Conservation (phyloP, 345 rosid species). For the Salix koriyanagi region DNA sequence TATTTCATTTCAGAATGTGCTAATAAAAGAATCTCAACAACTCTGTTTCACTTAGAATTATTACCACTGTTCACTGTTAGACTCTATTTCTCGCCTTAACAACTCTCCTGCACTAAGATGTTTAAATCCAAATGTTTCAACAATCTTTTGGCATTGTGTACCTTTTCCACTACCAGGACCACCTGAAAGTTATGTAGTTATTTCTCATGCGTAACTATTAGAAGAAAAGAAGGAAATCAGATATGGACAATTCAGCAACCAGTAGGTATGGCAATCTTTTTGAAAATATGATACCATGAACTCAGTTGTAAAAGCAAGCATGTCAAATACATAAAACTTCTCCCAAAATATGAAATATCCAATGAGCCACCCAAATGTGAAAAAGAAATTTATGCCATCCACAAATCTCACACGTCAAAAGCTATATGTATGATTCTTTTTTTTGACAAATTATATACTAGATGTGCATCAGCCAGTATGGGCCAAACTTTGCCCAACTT, state of each 20-base stretch:
- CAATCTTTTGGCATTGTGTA: constrained; percentile 28
- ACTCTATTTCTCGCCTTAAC: constrained; percentile 23
- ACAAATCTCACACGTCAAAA: background rate
- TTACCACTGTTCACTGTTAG: constrained; percentile 25
- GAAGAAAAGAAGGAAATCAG: background rate
- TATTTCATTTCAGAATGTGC: background rate
- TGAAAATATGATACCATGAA: background rate
- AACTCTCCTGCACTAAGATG: constrained; percentile 34
- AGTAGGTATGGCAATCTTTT: background rate
- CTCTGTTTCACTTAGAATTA: background rate
- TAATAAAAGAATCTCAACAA: background rate
- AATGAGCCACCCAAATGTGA: background rate
- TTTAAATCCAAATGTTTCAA: constrained; percentile 25
- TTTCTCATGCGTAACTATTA: background rate
- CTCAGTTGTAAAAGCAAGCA: background rate
- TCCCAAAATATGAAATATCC: background rate
- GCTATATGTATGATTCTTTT: background rate
- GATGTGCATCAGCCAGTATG: background rate
- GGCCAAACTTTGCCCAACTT: background rate
- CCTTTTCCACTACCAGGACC: constrained; percentile 40
- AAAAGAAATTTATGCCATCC: background rate
- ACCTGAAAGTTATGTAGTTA: constrained; percentile 11
- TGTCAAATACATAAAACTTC: background rate
- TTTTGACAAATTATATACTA: background rate
- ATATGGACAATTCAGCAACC: background rate